Base-by-base conservation (phyloP, 192 early-diverging fungal species). In the Backusella circina region DNA sequence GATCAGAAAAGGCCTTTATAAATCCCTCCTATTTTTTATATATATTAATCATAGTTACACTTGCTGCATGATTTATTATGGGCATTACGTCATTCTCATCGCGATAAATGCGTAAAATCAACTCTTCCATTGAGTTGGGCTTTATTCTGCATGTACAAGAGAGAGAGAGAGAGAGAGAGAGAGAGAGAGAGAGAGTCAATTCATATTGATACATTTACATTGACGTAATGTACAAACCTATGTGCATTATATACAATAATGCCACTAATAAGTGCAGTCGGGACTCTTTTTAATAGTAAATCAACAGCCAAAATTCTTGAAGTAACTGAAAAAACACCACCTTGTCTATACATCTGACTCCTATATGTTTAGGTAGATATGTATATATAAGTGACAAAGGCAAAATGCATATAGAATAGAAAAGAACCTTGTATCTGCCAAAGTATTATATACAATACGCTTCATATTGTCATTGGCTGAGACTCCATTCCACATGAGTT, bases 1-100 rank as follows among this genome's bases (percentile, higher is more conserved):
- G 82, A 70, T 98, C 96, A 39, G 95, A 95, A 65, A 99, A 92
- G 0, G 96, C 98, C 77, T 97, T 96, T 80, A 99, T 95, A 70
- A 98, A 99, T 3, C 92, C 93, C 57, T 88, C 74, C 57, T 91
- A 73, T 39, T n/a, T 10, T 54, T 23, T 8, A 54, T 10, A 10
- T 9, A 41, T 8, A 7, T 33, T 39, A 38, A n/a, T n/a, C n/a
- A n/a, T n/a, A n/a, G n/a, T n/a, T n/a, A n/a, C n/a, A n/a, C n/a
- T n/a, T n/a, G n/a, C n/a, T n/a, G n/a, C n/a, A n/a, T n/a, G n/a
- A n/a, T n/a, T n/a, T n/a, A n/a, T n/a, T n/a, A n/a, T n/a, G n/a
- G n/a, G n/a, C n/a, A n/a, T 81, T 70, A 84, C 81, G 77, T 90
- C 85, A 83, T 98, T 98, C 12, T 89, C 82, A 68, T 94, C 85